Conservation (phyloP, 768 basidiomycete genomes). For the Auricularia heimuer region DNA sequence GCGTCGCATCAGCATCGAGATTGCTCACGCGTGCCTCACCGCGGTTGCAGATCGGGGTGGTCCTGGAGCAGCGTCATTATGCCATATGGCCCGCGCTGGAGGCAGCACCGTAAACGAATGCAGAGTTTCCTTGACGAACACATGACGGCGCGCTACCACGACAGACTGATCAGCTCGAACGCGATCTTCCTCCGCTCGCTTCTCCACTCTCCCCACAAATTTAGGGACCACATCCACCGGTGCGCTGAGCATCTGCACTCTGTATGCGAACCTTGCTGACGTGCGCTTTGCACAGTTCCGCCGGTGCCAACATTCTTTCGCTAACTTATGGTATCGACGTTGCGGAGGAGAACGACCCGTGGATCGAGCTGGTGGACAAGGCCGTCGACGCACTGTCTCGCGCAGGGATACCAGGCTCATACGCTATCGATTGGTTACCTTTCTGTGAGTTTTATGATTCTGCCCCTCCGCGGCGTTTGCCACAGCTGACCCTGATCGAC, state of each 20-base stretch:
- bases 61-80: not conserved
- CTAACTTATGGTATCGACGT: not conserved
- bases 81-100: not conserved
- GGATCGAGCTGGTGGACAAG: slow-evolving; percentile 24
- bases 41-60: not conserved
- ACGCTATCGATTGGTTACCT: not conserved
- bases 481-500: not conserved
- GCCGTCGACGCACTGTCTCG: slow-evolving; percentile 27
- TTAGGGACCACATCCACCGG: not conserved
- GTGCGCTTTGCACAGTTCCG: not conserved
- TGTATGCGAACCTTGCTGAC: not conserved
- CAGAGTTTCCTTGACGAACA: not conserved
- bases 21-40: not conserved
- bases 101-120: not conserved
- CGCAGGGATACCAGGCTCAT: slow-evolving; percentile 8
- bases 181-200: not conserved
- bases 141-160: not conserved
- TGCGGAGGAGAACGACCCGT: slow-evolving; percentile 7
- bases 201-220: not conserved
- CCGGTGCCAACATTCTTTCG: not conserved
- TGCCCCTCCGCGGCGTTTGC: not conserved
- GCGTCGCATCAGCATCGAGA: not conserved
- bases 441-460: not conserved
- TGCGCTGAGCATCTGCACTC: not conserved
- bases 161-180: not conserved